Base-by-base conservation (phyloP, 2,329 filamentous ascomycete genomes). In the Apiospora arundinis region DNA sequence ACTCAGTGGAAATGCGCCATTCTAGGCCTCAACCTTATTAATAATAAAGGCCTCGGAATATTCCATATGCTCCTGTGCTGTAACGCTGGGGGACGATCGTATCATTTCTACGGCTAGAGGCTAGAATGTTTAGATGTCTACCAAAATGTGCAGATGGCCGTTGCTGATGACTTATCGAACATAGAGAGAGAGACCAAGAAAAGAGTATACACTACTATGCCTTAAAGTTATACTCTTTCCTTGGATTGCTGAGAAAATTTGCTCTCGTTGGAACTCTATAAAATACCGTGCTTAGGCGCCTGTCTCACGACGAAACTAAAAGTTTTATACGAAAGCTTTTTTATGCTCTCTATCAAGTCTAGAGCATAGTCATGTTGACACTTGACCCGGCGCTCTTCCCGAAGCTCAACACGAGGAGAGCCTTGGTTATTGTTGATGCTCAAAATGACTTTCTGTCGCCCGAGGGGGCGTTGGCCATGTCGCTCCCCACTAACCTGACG, bases 361-460 rank as follows among this genome's bases (percentile, higher is more conserved):
- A n/a, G 56, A 40, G 18, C 56, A 63, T 21, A 63, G 18, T 44
- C 25, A 89, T 89, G 83, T 89, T 91, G 77, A 79, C 87, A 73
- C 89, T 91, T 79, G 87, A 90, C 75, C 82, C 85, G 49, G 80
- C 86, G 65, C 83, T 85, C 46, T 83, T 92, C 25, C 90, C 90
- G 14, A 82, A 87, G 67, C 81, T 92, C 69, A 84, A 82, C 42
- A 89, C 89, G 11, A 86, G 90, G 69, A 89, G 89, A 82, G 95
- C 94, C 0, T 86, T 99, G 60, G 85, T 98, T 25, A 84, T 97
- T 23, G 87, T 98, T 74, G 95, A 97, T 77, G 89, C 97, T 46
- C 96, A 98, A 79, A 94, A 97, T 77, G 95, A 98, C 80, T 97
- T 98, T 77, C 83, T 97, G 71, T 86, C 90, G 8, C 83, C 89